These are phyloP conservation scores for Mycotypha africana DNA, from an alignment of 371 early-diverging fungal species.

Conservation along the genomic window DNA sequence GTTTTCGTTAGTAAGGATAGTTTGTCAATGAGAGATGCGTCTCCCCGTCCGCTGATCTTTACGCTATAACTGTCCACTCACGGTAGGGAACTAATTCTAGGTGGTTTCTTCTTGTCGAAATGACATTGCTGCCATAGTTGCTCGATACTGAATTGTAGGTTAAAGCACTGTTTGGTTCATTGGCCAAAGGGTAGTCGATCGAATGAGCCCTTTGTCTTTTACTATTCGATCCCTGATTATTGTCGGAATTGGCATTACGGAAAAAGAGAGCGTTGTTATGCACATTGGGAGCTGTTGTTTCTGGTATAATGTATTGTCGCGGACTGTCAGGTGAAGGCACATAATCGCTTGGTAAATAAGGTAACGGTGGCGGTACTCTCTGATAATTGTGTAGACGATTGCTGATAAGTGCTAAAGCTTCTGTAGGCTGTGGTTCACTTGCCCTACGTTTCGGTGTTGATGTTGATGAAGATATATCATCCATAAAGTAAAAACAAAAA, in stretches of 20 bases:
- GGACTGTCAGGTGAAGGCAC: conserved; percentile 32
- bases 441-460: conserved; percentile 16
- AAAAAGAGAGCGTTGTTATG: not conserved
- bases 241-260: not conserved
- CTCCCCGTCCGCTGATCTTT: conserved; percentile 5
- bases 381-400: conserved; percentile 1
- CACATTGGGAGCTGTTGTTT: not conserved
- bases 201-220: conserved; percentile 26
- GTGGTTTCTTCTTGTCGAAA: too few relatives aligned
- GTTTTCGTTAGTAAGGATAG: not conserved
- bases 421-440: conserved; percentile 28
- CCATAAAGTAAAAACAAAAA: not conserved
- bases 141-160: not conserved
- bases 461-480: not conserved
- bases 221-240: not conserved
- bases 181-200: conserved; percentile 16
- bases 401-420: conserved; percentile 26
- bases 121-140: not conserved
- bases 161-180: not conserved
- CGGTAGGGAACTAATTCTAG: conserved; percentile 46
- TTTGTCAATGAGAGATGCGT: too few relatives aligned
- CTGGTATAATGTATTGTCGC: conserved; percentile 21
- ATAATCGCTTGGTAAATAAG: conserved; percentile 40
- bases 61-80: conserved; percentile 54
- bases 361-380: conserved; percentile 42